Conservation (phyloP, 768 basidiomycete genomes). For the Panellus pusillus region DNA sequence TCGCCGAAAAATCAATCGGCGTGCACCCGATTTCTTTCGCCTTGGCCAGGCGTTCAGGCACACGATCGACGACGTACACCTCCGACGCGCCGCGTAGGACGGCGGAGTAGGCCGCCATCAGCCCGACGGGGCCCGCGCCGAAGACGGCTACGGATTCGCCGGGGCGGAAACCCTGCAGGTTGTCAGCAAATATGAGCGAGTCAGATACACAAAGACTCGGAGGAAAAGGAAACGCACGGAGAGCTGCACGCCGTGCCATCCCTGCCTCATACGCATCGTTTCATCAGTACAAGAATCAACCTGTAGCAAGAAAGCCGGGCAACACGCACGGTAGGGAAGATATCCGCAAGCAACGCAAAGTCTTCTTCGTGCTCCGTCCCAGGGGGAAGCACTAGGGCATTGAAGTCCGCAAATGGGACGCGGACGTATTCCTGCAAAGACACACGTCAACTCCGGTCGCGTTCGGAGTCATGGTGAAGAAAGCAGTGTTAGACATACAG, state of each 20-base stretch:
- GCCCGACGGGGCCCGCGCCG: slow-evolving; percentile 52
- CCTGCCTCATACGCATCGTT: slow-evolving; percentile 29
- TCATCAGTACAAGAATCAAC: background rate
- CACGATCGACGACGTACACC: slow-evolving; percentile 57
- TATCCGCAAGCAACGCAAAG: slow-evolving; percentile 54
- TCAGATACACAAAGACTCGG: background rate
- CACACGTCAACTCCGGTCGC: background rate
- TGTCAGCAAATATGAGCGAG: background rate
- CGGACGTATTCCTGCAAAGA: slow-evolving; percentile 48
- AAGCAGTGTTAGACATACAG: slow-evolving; percentile 32
- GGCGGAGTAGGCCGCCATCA: slow-evolving; percentile 60
- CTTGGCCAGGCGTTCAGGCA: slow-evolving; percentile 52
- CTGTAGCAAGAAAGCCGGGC: too few species aligned
- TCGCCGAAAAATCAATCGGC: slow-evolving; percentile 47
- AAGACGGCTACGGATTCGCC: slow-evolving; percentile 56
- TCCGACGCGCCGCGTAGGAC: slow-evolving; percentile 49
- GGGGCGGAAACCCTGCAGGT: slow-evolving; percentile 42
- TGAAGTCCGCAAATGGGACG: slow-evolving; percentile 59
- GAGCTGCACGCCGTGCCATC: slow-evolving; percentile 53
- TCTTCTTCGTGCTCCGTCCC: slow-evolving; percentile 57
- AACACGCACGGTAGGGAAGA: slow-evolving; percentile 51
- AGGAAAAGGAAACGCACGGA: slow-evolving; percentile 32
- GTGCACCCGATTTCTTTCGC: slow-evolving; percentile 53
- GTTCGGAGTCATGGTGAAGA: background rate
- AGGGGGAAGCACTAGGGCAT: slow-evolving; percentile 50